A percentile compares a stretch with the other conserved stretches of the same genome.
phyloP scores from a whole-genome alignment of 2,329 filamentous ascomycete species.

The Metarhizium album region DNA sequence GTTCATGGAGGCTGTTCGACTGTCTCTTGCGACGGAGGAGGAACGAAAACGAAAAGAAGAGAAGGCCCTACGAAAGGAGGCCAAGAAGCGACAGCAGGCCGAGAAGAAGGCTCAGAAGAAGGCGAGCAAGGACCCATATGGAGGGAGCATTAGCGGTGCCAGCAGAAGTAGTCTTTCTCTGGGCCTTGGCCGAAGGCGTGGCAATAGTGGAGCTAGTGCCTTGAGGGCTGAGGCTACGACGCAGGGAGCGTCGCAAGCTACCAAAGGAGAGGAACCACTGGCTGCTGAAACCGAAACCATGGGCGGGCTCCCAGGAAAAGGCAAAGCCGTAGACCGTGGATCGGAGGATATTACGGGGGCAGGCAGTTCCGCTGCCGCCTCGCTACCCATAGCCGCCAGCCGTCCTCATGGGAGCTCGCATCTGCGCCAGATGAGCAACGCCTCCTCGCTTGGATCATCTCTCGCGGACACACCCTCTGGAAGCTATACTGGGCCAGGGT shows the following conservation, averaged over 20 bases:
- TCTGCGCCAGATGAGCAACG: constrained; percentile 74
- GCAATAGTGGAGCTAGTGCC: constrained; percentile 50
- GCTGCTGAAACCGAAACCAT: constrained; percentile 18
- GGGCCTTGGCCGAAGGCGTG: constrained; percentile 45
- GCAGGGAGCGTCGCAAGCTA: constrained; percentile 29
- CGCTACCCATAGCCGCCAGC: constrained; percentile 37
- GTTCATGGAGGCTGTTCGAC: constrained; percentile 91
- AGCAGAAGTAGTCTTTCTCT: constrained; percentile 57
- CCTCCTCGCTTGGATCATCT: constrained; percentile 75
- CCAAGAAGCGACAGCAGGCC: constrained; percentile 77
- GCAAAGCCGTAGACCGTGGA: constrained; percentile 56
- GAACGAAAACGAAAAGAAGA: constrained; percentile 74
- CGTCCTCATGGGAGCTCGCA: constrained; percentile 54
- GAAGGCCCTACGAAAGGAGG: constrained; percentile 51
- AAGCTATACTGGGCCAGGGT: constrained; percentile 33
- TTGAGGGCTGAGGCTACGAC: constrained; percentile 45
- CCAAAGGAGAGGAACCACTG: constrained; percentile 14
- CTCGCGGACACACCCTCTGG: constrained; percentile 53
- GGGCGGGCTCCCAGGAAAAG: constrained; percentile 39
- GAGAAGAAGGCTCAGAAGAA: constrained; percentile 70
- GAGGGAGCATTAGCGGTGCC: constrained; percentile 27
- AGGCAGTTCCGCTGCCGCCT: constrained; percentile 23
- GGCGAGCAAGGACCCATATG: constrained; percentile 27
- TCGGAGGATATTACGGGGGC: constrained; percentile 12
- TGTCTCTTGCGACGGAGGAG: constrained; percentile 87